A percentile compares a stretch with the other conserved stretches of the same genome.
Conservation (phyloP, 2,329 filamentous ascomycete genomes). For the Pseudogymnoascus sp. region DNA sequence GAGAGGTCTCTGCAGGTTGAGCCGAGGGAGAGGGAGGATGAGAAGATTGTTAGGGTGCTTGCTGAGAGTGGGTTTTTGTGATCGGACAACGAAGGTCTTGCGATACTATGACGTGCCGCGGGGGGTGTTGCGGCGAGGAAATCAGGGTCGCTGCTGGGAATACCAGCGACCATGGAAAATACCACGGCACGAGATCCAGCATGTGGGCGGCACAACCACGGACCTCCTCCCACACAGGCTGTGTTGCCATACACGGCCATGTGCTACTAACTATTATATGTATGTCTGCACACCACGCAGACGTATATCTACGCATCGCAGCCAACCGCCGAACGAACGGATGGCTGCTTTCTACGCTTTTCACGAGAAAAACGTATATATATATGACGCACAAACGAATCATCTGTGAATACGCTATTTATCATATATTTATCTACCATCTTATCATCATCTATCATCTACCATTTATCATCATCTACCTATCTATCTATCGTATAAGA, state of each 20-base stretch:
- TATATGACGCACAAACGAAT: background rate
- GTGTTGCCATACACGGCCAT: background rate
- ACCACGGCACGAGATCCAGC: background rate
- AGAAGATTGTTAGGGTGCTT: conserved; percentile 89
- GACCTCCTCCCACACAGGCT: background rate
- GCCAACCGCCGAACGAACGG: background rate
- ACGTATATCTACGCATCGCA: background rate
- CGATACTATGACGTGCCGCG: background rate
- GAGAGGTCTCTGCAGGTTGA: conserved; percentile 91
- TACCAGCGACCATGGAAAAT: background rate
- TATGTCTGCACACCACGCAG: background rate
- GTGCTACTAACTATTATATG: background rate
- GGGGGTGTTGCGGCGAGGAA: background rate
- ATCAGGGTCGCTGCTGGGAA: background rate
- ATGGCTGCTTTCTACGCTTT: background rate
- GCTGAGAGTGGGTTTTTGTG: conserved; percentile 7
- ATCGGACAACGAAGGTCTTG: background rate
- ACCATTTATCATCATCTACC: background rate
- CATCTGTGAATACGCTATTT: background rate
- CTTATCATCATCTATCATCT: background rate
- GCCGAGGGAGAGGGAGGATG: conserved; percentile 91
- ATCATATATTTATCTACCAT: background rate
- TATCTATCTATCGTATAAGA: background rate
- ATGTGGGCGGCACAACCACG: background rate
- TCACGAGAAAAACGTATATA: background rate